A percentile compares a stretch with the other conserved stretches of the same genome.
phyloP scores from a whole-genome alignment of 768 basidiomycete species.

The Chalciporus sphaerocephalus region DNA sequence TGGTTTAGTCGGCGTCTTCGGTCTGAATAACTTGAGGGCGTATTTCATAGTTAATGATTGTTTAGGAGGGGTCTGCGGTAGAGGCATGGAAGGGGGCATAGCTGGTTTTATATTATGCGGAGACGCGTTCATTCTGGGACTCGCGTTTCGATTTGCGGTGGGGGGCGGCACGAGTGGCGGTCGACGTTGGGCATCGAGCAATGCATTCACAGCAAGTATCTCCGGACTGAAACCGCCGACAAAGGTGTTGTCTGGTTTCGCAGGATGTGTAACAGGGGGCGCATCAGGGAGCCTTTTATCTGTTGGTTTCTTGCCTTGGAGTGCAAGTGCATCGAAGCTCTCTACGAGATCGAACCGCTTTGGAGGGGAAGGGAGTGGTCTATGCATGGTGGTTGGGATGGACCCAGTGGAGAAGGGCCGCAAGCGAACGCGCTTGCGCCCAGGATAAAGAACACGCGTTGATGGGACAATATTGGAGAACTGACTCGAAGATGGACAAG shows the following conservation, averaged over 20 bases:
- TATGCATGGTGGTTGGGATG: slow-evolving; percentile 20
- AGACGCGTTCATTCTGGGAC: not conserved
- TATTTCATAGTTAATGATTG: slow-evolving; percentile 20
- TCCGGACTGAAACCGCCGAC: slow-evolving; percentile 46
- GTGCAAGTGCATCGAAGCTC: slow-evolving; percentile 31
- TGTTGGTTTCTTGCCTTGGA: slow-evolving; percentile 20
- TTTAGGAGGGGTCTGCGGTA: slow-evolving; percentile 35
- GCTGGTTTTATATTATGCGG: slow-evolving; percentile 18
- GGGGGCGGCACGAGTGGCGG: slow-evolving; percentile 4
- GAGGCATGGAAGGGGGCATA: slow-evolving; percentile 20
- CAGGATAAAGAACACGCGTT: slow-evolving; percentile 1
- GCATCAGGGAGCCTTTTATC: slow-evolving; percentile 16
- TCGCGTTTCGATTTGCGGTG: slow-evolving; percentile 2
- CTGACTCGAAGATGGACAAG: slow-evolving; percentile 15
- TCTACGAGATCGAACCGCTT: slow-evolving; percentile 29
- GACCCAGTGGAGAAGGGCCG: slow-evolving; percentile 7
- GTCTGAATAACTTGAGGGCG: slow-evolving; percentile 17
- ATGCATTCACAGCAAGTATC: slow-evolving; percentile 5
- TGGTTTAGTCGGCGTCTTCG: slow-evolving; percentile 7
- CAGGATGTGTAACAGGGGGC: not conserved
- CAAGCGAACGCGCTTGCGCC: slow-evolving; percentile 12
- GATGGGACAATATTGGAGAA: slow-evolving; percentile 13
- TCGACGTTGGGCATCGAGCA: slow-evolving; percentile 7
- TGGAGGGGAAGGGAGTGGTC: slow-evolving; percentile 9
- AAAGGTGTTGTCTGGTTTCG: slow-evolving; percentile 28